A percentile compares a stretch with the other conserved stretches of the same genome.
Conservation (phyloP, 169 alveolate species). For the Eimeria nieschulzi region DNA sequence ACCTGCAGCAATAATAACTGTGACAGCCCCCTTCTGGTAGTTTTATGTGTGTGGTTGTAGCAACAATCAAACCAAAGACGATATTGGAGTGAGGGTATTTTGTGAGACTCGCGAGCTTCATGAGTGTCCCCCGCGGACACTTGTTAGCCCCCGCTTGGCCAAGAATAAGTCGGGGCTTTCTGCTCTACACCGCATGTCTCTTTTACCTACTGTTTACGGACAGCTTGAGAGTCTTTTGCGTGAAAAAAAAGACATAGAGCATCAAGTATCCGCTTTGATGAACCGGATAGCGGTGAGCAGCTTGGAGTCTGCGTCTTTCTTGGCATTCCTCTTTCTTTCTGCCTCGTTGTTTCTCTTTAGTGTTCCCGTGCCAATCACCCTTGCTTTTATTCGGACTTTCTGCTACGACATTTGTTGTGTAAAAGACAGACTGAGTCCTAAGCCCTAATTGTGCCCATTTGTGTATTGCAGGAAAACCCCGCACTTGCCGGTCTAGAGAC, state of each 20-base stretch:
- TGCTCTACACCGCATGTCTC: slow-evolving; percentile 6
- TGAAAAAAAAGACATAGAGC: not conserved
- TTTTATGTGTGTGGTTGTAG: too few relatives aligned
- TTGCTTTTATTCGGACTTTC: too few relatives aligned
- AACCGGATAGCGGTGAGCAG: slow-evolving; percentile 43
- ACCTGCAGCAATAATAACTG: too few relatives aligned
- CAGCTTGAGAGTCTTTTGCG: slow-evolving; percentile 20
- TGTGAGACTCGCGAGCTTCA: not conserved
- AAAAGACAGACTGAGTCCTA: not conserved
- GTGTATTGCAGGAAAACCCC: not conserved
- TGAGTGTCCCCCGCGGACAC: not conserved
- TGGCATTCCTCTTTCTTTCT: not conserved
- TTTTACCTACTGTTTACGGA: slow-evolving; percentile 6
- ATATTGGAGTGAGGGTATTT: not conserved
- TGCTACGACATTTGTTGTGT: too few relatives aligned
- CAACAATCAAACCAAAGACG: too few relatives aligned
- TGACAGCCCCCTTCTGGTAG: too few relatives aligned
- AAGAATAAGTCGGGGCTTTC: not conserved
- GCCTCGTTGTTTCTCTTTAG: not conserved
- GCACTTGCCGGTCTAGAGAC: slow-evolving; percentile 34
- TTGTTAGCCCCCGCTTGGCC: not conserved
- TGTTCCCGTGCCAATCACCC: not conserved
- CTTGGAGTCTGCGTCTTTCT: too few relatives aligned
- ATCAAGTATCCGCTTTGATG: slow-evolving; percentile 23
- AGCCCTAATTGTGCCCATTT: not conserved